Base-by-base conservation (phyloP, 2,329 filamentous ascomycete species). In the Aspergillus sp. region DNA sequence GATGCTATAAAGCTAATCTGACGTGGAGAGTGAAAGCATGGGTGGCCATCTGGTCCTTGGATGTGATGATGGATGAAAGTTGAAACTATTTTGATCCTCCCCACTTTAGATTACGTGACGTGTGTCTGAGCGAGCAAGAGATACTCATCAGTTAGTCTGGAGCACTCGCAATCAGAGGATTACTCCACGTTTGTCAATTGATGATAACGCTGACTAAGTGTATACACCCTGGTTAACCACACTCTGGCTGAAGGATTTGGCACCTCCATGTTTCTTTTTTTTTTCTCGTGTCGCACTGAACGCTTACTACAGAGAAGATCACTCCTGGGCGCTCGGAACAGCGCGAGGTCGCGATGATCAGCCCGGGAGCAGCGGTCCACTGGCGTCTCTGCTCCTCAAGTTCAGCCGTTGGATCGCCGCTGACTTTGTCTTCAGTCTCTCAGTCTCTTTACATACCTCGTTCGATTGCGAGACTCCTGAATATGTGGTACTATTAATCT, bases 371-470 rank as follows among this genome's bases (percentile, higher is more conserved):
- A 41, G 34, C 11, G 34, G 34, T 41, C 34, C 34, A 17, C 34
- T 41, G 34, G 13, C 34, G 34, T 41, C 13, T 55, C 53, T 55
- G 53, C 53, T 55, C 43, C 15, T 28, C 34, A 43, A 30, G 23
- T 50, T 50, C 15, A 43, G 53, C 53, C 53, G 43, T 55, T 55
- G 45, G 53, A 55, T 55, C 53, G 53, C 47, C 53, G 23, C 43
- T 38, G 22, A 13, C 34, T 41, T 41, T 15, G 34, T 41, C 34
- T 41, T 41, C 15, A 28, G 25, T 28, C 25, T 28, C 25, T 7
- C n/a, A 48, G 46, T 31, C 15, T 31, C 15, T 31, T 30, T 23
- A 15, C 22, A 55, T 28, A 9, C 25, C 45, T 38, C 43, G 19
- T 25, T 19, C 22, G 15, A 22, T 41, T 15, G 34, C 34, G 34